Conservation (phyloP, 2,329 filamentous ascomycete species). For the Stagonosporopsis vannaccii region DNA sequence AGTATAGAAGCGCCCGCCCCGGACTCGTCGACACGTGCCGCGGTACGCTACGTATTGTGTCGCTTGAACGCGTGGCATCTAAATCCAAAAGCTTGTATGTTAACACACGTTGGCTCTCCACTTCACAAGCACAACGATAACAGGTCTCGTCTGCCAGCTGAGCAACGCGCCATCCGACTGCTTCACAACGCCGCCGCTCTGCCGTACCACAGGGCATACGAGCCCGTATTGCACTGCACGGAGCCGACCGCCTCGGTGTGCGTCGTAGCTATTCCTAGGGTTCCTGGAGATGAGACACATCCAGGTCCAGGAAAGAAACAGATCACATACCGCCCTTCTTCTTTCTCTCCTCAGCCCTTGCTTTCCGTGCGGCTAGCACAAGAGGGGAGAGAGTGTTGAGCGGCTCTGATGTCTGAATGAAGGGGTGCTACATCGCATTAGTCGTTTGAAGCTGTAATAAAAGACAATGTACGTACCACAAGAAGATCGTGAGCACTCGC, state of each 20-base stretch:
- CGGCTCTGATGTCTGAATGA: constrained; percentile 61
- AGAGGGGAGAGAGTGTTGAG: constrained; percentile 79
- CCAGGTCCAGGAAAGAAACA: constrained; percentile 27
- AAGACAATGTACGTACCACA: constrained; percentile 69
- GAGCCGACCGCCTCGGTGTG: constrained; percentile 29
- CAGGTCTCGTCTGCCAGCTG: neutral
- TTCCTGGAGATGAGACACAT: constrained; percentile 38
- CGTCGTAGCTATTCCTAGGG: constrained; percentile 31
- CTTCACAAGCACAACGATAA: constrained; percentile 1
- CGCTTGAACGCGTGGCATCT: constrained; percentile 5
- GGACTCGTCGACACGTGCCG: constrained; percentile 7
- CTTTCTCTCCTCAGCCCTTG: constrained; percentile 76
- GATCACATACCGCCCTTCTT: constrained; percentile 56
- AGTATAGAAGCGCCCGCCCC: neutral
- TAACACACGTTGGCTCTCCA: neutral
- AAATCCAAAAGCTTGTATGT: constrained; percentile 4
- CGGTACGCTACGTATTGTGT: neutral
- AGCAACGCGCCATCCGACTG: neutral
- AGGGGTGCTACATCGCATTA: constrained; percentile 50
- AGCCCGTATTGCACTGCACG: constrained; percentile 27
- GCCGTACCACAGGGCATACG: constrained; percentile 42
- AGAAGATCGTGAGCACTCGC: constrained; percentile 93
- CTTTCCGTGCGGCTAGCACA: constrained; percentile 83
- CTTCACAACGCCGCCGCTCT: constrained; percentile 23
- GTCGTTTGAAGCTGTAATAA: neutral